These are phyloP conservation scores for Claviceps lovelessii DNA, from an alignment of 2,329 filamentous ascomycete genomes.

Conservation along the genomic window DNA sequence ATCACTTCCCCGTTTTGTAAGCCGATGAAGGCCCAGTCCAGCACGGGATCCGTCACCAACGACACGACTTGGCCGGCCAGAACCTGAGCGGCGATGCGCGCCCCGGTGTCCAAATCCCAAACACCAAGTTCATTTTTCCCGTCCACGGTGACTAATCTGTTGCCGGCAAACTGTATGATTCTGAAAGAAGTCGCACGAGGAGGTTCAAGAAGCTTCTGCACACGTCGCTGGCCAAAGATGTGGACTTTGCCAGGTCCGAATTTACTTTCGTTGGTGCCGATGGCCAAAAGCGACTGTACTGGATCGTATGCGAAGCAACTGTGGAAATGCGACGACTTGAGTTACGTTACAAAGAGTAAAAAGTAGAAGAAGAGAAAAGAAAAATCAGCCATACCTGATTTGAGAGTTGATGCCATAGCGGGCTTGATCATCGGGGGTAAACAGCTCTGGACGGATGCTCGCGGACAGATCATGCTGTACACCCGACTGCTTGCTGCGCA, in stretches of 20 bases:
- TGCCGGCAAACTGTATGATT: conserved; percentile 68
- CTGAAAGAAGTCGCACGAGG: conserved; percentile 60
- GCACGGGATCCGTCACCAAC: conserved; percentile 69
- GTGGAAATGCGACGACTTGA: conserved; percentile 10
- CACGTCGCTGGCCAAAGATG: conserved; percentile 68
- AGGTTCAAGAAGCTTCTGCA: conserved; percentile 60
- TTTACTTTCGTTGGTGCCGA: conserved; percentile 77
- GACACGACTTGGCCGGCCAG: conserved; percentile 63
- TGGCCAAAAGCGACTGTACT: conserved; percentile 79
- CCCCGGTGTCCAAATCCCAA: conserved; percentile 63
- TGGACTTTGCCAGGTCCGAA: conserved; percentile 82
- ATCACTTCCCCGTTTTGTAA: conserved; percentile 70
- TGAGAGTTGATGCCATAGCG: conserved; percentile 72
- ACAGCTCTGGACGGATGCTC: conserved; percentile 62
- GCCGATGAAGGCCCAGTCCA: conserved; percentile 87
- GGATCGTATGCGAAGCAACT: conserved; percentile 82
- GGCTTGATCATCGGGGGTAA: conserved; percentile 69
- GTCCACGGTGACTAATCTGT: conserved; percentile 75
- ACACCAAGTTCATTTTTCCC: conserved; percentile 72
- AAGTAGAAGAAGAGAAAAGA: background rate
- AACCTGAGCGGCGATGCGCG: conserved; percentile 52
- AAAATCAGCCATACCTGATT: conserved; percentile 34
- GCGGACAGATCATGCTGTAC: conserved; percentile 83
- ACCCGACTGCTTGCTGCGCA: conserved; percentile 85
- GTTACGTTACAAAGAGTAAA: background rate